These are phyloP conservation scores for Ophiostoma tasmaniense DNA, from an alignment of 2,329 filamentous ascomycete genomes.

Conservation along the genomic window DNA sequence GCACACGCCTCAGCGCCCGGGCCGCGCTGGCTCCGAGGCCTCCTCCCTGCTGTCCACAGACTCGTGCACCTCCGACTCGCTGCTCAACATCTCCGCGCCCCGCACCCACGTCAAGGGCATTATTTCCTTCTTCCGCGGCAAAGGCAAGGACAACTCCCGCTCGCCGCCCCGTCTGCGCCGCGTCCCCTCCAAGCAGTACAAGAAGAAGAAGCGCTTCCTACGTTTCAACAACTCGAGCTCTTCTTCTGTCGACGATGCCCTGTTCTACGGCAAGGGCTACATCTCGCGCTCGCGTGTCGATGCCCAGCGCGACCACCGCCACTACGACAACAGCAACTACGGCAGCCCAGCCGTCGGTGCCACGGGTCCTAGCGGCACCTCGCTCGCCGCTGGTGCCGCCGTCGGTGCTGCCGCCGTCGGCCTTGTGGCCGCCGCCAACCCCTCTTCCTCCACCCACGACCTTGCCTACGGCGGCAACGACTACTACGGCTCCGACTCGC, in stretches of 20 bases:
- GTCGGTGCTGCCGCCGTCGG: not conserved
- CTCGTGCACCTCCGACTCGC: slow-evolving; percentile 29
- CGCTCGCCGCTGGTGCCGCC: not conserved
- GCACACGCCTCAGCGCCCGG: slow-evolving; percentile 9
- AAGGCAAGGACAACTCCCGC: not conserved
- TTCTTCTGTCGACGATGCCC: slow-evolving; percentile 47
- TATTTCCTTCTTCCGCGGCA: slow-evolving; percentile 28
- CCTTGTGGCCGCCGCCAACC: not conserved
- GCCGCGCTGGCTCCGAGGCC: slow-evolving; percentile 25
- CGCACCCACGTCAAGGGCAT: slow-evolving; percentile 25
- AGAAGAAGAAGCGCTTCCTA: slow-evolving; percentile 37
- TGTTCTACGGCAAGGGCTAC: slow-evolving; percentile 48
- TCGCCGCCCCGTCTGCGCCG: slow-evolving; percentile 9
- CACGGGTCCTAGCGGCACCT: not conserved
- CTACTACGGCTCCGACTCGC: not conserved
- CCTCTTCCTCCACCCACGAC: not conserved
- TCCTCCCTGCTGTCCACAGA: slow-evolving; percentile 22
- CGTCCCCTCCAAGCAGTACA: slow-evolving; percentile 6
- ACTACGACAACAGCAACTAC: not conserved
- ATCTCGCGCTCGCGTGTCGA: slow-evolving; percentile 23
- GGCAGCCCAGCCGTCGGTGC: not conserved
- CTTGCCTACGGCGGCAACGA: slow-evolving; percentile 4
- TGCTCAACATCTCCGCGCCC: slow-evolving; percentile 29
- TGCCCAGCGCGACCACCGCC: not conserved
- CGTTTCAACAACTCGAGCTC: slow-evolving; percentile 44